A percentile compares a stretch with the other conserved stretches of the same genome.
Conservation (phyloP, 176 grass and related monocot species). For the Phoenix dactylifera region DNA sequence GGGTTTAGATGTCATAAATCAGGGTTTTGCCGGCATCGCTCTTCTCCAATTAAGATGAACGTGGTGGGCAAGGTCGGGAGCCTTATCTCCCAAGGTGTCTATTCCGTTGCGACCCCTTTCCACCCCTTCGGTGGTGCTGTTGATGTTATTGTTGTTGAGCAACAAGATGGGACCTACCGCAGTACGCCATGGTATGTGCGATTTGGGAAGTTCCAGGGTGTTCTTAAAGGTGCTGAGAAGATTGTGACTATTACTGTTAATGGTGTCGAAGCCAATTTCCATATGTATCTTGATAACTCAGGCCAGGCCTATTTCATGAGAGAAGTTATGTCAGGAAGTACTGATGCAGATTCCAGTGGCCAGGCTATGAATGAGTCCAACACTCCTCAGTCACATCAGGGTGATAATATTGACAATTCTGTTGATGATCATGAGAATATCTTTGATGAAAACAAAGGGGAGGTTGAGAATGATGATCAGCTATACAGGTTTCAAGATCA, state of each 20-base stretch:
- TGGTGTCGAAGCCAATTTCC: slow-evolving; percentile 66
- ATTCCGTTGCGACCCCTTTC: slow-evolving; percentile 93
- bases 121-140: slow-evolving; percentile 93
- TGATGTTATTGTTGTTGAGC: slow-evolving; percentile 85
- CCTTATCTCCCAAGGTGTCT: slow-evolving; percentile 89
- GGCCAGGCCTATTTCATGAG: slow-evolving; percentile 96
- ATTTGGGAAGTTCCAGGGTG: slow-evolving; percentile 97
- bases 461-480: slow-evolving; percentile 15
- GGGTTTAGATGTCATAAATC: too few species aligned
- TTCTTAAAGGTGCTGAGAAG: slow-evolving; percentile 91
- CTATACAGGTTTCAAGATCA: slow-evolving; percentile 15
- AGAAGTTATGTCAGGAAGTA: slow-evolving; percentile 57
- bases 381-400: slow-evolving; percentile 35
- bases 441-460: slow-evolving; percentile 16
- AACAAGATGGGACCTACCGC: slow-evolving; percentile 87
- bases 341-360: slow-evolving; percentile 19
- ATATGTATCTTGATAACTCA: slow-evolving; percentile 94
- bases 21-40: too few species aligned
- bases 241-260: slow-evolving; percentile 85
- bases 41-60: slow-evolving; percentile 36
- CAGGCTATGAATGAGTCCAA: slow-evolving; percentile 23
- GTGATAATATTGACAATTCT: slow-evolving; percentile 33
- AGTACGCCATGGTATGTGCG: slow-evolving; percentile 99
- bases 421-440: slow-evolving; percentile 12
- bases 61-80: slow-evolving; percentile 84